Evolutionary conservation across 2,329 filamentous ascomycete species (phyloP).

Genomic region (Xylaria sp.): DNA sequence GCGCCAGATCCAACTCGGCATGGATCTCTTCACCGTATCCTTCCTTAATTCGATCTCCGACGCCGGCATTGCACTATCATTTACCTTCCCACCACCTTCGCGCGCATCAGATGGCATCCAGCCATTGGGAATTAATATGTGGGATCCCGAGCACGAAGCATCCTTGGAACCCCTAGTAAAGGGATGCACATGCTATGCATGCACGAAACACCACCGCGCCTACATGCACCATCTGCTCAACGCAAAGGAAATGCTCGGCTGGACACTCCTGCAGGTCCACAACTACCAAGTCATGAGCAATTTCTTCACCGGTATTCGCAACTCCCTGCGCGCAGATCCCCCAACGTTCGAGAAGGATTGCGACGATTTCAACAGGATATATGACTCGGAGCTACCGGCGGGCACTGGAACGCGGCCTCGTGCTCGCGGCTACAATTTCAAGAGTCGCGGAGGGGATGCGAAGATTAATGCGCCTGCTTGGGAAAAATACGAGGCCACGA

Average conservation of each 20-base stretch:
- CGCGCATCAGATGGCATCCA: constrained; percentile 23
- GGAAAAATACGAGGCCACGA: constrained; percentile 44
- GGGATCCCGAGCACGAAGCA: constrained; percentile 56
- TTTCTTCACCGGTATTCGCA: constrained; percentile 70
- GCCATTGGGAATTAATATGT: constrained; percentile 74
- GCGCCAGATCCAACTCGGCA: constrained; percentile 66
- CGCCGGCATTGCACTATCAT: constrained; percentile 76
- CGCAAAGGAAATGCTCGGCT: constrained; percentile 94
- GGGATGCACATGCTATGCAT: constrained; percentile 76
- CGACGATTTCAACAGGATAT: constrained; percentile 44
- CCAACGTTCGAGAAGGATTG: constrained; percentile 53
- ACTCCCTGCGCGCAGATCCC: constrained; percentile 55
- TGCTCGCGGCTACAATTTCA: constrained; percentile 77
- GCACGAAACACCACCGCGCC: constrained; percentile 75
- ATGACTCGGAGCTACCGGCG: constrained; percentile 65
- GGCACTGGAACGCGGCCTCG: constrained; percentile 74
- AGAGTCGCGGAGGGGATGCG: constrained; percentile 58
- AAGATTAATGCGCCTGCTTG: constrained; percentile 66
- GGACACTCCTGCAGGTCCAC: constrained; percentile 88
- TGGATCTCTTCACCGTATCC: constrained; percentile 73
- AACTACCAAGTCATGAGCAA: constrained; percentile 68
- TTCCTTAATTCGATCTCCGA: constrained; percentile 74
- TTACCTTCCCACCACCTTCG: constrained; percentile 58
- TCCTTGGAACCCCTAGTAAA: constrained; percentile 57
- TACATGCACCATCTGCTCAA: constrained; percentile 82